These are phyloP conservation scores for Colletotrichum sansevieriae DNA, from an alignment of 2,329 filamentous ascomycete species.

Conservation along the genomic window DNA sequence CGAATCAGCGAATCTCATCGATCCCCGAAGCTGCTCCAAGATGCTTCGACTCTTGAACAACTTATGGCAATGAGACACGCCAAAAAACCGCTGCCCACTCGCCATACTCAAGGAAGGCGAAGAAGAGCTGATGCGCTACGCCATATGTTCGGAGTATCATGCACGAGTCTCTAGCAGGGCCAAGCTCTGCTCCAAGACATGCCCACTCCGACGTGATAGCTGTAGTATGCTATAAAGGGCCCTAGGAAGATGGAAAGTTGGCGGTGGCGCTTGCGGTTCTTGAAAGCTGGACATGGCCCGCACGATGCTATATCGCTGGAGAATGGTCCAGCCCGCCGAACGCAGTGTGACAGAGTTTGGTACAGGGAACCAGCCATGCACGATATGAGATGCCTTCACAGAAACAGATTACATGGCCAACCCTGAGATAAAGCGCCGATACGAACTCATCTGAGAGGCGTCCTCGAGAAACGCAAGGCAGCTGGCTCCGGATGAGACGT, in stretches of 20 bases:
- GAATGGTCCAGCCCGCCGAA: neutral
- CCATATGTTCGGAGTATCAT: neutral
- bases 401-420: neutral
- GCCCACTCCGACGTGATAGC: neutral
- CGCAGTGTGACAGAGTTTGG: neutral
- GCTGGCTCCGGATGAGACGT: neutral
- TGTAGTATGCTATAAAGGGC: neutral
- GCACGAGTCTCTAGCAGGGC: neutral
- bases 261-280: neutral
- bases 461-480: no score
- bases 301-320: neutral
- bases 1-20: no score
- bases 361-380: neutral
- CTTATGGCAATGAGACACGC: neutral
- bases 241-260: neutral
- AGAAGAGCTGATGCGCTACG: neutral
- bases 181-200: neutral
- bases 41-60: neutral
- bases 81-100: neutral
- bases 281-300: neutral
- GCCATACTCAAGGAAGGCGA: no score
- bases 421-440: neutral
- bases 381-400: neutral
- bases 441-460: neutral
- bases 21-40: neutral